These are phyloP conservation scores for Cercospora zeae-maydis DNA, from an alignment of 2,329 filamentous ascomycete species.

Conservation along the genomic window DNA sequence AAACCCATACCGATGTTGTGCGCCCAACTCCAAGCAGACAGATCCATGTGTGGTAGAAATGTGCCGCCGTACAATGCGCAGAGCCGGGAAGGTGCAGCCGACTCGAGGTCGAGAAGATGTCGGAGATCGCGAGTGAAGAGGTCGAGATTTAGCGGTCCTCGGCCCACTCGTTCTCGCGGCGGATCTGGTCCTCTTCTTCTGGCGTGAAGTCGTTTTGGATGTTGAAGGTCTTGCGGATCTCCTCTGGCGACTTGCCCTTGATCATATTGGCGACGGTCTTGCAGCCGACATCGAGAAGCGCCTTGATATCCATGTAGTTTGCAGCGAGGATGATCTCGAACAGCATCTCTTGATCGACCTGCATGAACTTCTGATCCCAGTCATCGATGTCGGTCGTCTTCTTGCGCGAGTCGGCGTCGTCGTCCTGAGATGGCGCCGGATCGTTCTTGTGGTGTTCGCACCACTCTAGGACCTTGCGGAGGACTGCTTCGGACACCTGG, in stretches of 20 bases:
- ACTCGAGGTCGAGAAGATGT: neutral
- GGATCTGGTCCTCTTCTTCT: constrained; percentile 95
- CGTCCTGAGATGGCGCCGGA: constrained; percentile 74
- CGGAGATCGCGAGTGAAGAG: neutral
- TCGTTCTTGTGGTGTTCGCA: constrained; percentile 93
- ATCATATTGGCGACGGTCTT: constrained; percentile 99
- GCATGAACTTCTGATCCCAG: constrained; percentile 99
- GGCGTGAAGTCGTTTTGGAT: constrained; percentile 99
- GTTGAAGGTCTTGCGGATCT: constrained; percentile 99
- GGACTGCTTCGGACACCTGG: constrained; percentile 81
- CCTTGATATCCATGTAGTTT: constrained; percentile 99
- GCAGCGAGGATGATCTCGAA: constrained; percentile 98
- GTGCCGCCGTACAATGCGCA: constrained; percentile 13
- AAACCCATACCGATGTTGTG: neutral
- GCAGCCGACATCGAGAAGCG: constrained; percentile 93
- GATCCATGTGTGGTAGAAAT: constrained; percentile 13
- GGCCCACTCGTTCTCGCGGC: constrained; percentile 53
- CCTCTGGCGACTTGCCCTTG: constrained; percentile 99
- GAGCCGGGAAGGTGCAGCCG: neutral
- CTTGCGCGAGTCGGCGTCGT: constrained; percentile 90
- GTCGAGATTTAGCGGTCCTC: constrained; percentile 36
- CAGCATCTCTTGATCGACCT: constrained; percentile 99
- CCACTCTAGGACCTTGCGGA: constrained; percentile 97
- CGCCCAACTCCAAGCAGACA: constrained; percentile 18
- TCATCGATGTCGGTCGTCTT: constrained; percentile 99